Evolutionary conservation across 768 basidiomycete species (phyloP).

Genomic region (Macrolepiota albuminosa): DNA sequence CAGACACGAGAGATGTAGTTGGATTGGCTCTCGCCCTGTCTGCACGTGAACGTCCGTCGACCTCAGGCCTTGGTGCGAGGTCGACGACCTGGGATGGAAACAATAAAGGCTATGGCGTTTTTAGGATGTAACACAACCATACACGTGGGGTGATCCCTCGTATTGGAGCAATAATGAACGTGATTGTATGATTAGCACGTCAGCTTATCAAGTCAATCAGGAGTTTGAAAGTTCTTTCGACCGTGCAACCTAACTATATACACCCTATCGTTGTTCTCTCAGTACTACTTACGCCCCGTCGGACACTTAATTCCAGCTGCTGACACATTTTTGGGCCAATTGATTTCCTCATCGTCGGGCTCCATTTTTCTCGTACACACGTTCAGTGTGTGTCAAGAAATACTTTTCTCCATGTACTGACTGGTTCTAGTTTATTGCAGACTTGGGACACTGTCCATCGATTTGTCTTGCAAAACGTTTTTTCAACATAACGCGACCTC

Average conservation of each 20-base stretch:
- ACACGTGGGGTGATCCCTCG: background rate
- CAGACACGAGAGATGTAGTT: conserved; percentile 83
- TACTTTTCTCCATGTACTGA: background rate
- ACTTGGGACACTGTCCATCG: background rate
- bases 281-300: background rate
- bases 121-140: conserved; percentile 63
- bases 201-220: background rate
- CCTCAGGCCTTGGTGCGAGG: conserved; percentile 7
- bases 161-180: background rate
- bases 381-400: background rate
- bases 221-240: background rate
- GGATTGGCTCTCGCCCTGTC: conserved; percentile 87
- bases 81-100: conserved; percentile 69
- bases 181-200: background rate
- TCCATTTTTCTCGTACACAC: background rate
- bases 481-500: background rate
- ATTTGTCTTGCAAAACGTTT: background rate
- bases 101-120: conserved; percentile 77
- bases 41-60: conserved; percentile 34
- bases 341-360: background rate
- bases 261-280: background rate
- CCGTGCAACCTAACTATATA: background rate
- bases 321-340: background rate
- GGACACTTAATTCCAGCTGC: background rate
- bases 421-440: background rate